Percentiles rank a stretch among this genome's conserved stretches.
Evolutionary conservation across 1,139 yeast species (phyloP).

Genomic region (Geotrichum reessii): DNA sequence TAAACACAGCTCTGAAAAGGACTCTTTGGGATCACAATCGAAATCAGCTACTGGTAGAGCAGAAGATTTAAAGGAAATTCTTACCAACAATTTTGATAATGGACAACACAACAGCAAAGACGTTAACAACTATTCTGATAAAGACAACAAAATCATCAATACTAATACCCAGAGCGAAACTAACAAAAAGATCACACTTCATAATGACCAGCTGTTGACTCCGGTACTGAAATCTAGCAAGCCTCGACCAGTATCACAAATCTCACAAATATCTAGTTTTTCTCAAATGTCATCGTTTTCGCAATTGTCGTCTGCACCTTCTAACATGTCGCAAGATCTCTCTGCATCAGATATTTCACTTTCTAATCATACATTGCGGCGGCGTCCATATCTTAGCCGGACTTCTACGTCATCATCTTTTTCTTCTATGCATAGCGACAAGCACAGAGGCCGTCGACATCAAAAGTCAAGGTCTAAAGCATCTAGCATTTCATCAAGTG

Average conservation of each 20-base stretch:
- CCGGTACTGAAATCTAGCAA: not conserved
- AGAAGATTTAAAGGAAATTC: not conserved
- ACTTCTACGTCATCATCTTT: conserved; percentile 35
- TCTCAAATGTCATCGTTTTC: conserved; percentile 44
- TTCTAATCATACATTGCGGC: not conserved
- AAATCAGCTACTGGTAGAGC: not conserved
- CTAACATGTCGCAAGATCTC: conserved; percentile 22
- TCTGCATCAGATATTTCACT: conserved; percentile 16
- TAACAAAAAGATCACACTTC: not conserved
- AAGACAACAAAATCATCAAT: not conserved
- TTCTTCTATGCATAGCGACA: conserved; percentile 28
- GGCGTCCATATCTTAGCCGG: conserved; percentile 28
- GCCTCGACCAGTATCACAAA: conserved; percentile 41
- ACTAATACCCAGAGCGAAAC: not conserved
- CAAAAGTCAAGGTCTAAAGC: conserved; percentile 30
- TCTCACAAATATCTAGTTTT: conserved; percentile 49
- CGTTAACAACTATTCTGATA: not conserved
- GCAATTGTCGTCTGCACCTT: conserved; percentile 26
- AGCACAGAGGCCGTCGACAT: conserved; percentile 15
- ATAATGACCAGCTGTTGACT: not conserved
- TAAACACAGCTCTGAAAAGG: conserved; percentile 7
- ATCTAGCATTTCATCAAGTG: conserved; percentile 31
- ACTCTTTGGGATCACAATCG: not conserved
- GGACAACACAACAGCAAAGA: not conserved
- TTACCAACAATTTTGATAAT: not conserved